Base-by-base conservation (phyloP, 331 rosid species). In the Quercus lobata region DNA sequence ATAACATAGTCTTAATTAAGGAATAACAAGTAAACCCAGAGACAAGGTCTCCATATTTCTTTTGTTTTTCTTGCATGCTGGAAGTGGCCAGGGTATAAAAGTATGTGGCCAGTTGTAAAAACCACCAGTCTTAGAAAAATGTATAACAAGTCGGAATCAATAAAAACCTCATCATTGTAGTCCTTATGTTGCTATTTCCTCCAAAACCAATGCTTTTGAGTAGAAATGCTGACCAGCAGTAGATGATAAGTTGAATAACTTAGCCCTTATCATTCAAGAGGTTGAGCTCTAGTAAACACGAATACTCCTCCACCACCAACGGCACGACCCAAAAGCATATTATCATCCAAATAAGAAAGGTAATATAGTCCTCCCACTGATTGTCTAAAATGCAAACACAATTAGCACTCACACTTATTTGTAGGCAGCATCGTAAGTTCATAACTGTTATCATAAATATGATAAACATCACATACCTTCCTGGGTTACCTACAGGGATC, bases 241-340 rank as follows among this genome's bases (percentile, higher is more conserved):
- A 44, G 8, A 34, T 7, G 17, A 7, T 71, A 19, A 62, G 69
- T 66, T 57, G 60, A 63, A 49, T 49, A 49, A 60, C 27, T 54
- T 15, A 7, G 58, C 44, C 73, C 61, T 35, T 70, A 56, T 80
- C 80, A 88, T 27, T 70, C 73, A 27, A 92, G 92, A 76, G 93
- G 82, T 80, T 92, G 98, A 75, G 96, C 87, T 91, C 83, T 91
- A 0, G 93, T 91, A 77, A 95, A 95, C 71, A 95, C 94, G 81
- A 95, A 95, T 2, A 90, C 92, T 35, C 99, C 99, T 49, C 97
- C 98, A 1, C 97, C 96, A 25, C 93, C 99, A 78, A 92, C 97
- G 7, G 99, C 91, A 46, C 97, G 97, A 17, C 99, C 98, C 96
- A 95, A 77, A 79, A 92, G 97, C 95, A 95, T 80, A 76, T 91